Percentiles rank a stretch among this genome's conserved stretches.
Evolutionary conservation across 2,329 filamentous ascomycete species (phyloP).

Genomic region (Coniosporium tulheliwenetii): DNA sequence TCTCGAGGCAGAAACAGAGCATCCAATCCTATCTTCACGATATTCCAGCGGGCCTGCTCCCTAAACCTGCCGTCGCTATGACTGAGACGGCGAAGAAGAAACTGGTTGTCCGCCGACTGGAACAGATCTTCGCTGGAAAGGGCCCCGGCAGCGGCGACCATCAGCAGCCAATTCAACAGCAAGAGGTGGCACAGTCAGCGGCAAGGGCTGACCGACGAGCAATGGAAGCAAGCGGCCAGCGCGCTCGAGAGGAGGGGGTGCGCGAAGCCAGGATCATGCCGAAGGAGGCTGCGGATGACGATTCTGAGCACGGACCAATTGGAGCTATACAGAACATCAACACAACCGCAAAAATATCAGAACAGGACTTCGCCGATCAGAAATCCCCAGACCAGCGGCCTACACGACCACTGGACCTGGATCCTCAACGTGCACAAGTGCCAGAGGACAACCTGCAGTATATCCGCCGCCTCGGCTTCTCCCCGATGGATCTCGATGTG

Average conservation of each 20-base stretch:
- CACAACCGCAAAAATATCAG: constrained; percentile 2
- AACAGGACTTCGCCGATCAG: constrained; percentile 5
- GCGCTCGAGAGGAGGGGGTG: constrained; percentile 20
- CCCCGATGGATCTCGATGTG: constrained; percentile 39
- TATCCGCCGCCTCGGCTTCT: constrained; percentile 57
- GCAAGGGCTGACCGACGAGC: constrained; percentile 28
- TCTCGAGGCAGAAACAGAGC: constrained; percentile 32
- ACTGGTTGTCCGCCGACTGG: constrained; percentile 57
- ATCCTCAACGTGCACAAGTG: constrained; percentile 60
- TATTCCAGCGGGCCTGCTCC: constrained; percentile 54
- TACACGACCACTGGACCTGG: constrained; percentile 60
- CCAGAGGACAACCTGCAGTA: constrained; percentile 68
- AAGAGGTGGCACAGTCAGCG: constrained; percentile 41
- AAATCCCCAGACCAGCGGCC: constrained; percentile 48
- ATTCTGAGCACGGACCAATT: neutral
- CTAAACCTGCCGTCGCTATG: constrained; percentile 41
- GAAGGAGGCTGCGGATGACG: constrained; percentile 7
- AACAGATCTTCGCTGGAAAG: constrained; percentile 71
- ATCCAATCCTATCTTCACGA: constrained; percentile 57
- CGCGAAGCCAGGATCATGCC: constrained; percentile 31
- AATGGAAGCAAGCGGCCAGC: constrained; percentile 22
- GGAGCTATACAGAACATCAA: neutral
- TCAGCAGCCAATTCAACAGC: constrained; percentile 36
- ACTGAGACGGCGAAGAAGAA: constrained; percentile 63
- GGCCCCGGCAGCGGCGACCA: constrained; percentile 23